Conservation (phyloP, 31 red algal species). For the Endocladia muricata region DNA sequence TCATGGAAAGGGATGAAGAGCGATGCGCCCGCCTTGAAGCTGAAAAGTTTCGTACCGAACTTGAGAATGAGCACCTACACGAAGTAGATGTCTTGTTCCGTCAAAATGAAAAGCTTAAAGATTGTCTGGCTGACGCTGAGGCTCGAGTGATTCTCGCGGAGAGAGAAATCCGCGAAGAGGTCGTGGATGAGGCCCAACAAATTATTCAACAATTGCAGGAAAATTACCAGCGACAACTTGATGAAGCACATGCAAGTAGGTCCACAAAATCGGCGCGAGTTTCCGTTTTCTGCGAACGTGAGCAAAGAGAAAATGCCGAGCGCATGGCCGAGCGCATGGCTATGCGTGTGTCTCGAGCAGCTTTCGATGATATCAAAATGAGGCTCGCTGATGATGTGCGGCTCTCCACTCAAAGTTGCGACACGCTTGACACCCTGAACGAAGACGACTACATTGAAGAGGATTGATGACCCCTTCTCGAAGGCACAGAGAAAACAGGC, state of each 20-base stretch:
- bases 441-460: too few species aligned
- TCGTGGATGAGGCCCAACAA: slow-evolving; percentile 21
- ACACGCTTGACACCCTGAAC: too few species aligned
- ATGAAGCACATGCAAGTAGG: not conserved
- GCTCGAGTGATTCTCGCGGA: slow-evolving; percentile 20
- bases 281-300: too few species aligned
- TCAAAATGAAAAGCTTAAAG: slow-evolving; percentile 28
- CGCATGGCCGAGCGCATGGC: not conserved
- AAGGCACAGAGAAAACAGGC: too few species aligned
- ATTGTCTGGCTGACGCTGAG: slow-evolving; percentile 30
- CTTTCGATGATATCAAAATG: not conserved
- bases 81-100: slow-evolving; percentile 28
- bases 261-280: too few species aligned
- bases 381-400: slow-evolving; percentile 1
- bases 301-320: not conserved
- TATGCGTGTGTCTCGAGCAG: slow-evolving; percentile 1
- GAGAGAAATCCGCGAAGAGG: slow-evolving; percentile 24
- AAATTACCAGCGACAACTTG: slow-evolving; percentile 10
- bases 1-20: slow-evolving; percentile 16
- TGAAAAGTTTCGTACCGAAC: not conserved
- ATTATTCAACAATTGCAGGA: slow-evolving; percentile 36
- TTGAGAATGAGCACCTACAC: not conserved
- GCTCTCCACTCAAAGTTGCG: too few species aligned
- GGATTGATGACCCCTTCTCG: too few species aligned
- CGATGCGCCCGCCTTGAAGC: slow-evolving; percentile 4